Evolutionary conservation across 345 rosid genomes (phyloP), one percentile per base, ranked within the genome.

Genomic region (Syzygium oleosum): DNA sequence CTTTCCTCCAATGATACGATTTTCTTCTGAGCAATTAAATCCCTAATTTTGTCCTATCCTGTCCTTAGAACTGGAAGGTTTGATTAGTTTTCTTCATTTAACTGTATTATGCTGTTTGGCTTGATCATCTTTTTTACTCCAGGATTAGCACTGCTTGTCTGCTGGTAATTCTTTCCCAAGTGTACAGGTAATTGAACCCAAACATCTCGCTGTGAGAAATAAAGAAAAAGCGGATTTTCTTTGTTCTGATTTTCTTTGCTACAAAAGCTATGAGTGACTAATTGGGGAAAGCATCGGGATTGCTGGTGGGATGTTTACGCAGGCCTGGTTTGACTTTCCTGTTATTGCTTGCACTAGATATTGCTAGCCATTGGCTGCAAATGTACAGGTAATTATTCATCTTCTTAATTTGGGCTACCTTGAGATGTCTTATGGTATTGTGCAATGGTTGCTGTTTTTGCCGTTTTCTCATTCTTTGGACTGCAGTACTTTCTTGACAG

Each of bases 81-180:
- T 53, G 55, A 84, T 84, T 52, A 53, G 31, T n/a, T 84, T 79
- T 88, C 41, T 53, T 78, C 88, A 31, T 25, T 14, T 88, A 31
- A 15, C 87, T 58, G 52, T 88, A 59, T 87, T 88, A n/a, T 46
- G 89, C 15, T n/a, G 56, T 79, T 27, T 89, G 83, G 86, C 38
- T 52, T 31, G 59, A 84, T 84, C 23, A 23, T 52, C 59, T 31
- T 29, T 87, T 86, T n/a, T 43, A 84, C 31, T 84, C 51, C 96
- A 97, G 99, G 94, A 94, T 97, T 89, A 96, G 99, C 96, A 97
- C 99, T 53, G 98, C 98, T 85, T 97, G 98, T 91, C 93, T 97
- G 52, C 93, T 97, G 85, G 99, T 95, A 58, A 94, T 97, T 68
- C 98, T 96, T 87, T 97, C 99, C 85, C 97, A 95, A 90, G 96